Base-by-base conservation (phyloP, 495 filamentous ascomycete genomes). In the Saxispiralis lemnorum region DNA sequence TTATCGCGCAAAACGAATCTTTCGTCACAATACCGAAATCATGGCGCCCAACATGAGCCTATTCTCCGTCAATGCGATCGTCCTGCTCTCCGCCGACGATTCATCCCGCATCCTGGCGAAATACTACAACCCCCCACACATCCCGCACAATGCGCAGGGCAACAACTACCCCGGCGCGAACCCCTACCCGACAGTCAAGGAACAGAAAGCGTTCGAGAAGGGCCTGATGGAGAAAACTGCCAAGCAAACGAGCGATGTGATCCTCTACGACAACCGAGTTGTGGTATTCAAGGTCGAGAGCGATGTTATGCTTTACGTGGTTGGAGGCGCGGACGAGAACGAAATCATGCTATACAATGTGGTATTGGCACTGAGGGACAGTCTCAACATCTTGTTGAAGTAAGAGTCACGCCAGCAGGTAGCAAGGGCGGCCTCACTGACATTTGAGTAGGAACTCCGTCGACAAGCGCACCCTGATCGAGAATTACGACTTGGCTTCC, bases 251-350 rank as follows among this genome's bases (percentile, higher is more conserved):
- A 82, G 79, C 43, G 89, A 97, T 64, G 85, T 97, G 53, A 93
- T 97, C 43, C 74, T 96, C 38, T 96, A 93, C 66, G 89, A 96
- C 62, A 84, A 83, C 64, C 76, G 81, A 51, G 75, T 96, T 30
- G 85, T 96, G 28, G 83, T 96, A 28, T 99, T 93, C 70, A 96
- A 96, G 74, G 79, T 78, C 64, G 89, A 97, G 68, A 82, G 81
- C 51, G 89, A 99, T 62, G 84, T 99, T 20, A 92, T 93, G 76
- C 70, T 97, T 43, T 97, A 94, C 58, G 86, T 95, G 19, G 83
- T 97, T 7, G 86, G 86, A 19, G 77, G 83, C 36, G 71, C 78
- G 7, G 86, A 95, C 20, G 89, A 99, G 67, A 99, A 94, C 59
- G 89, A 99, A 65, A 82, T 99, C 16, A 62, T 99, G 61, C 70